Evolutionary conservation across 2,329 filamentous ascomycete species (phyloP), one percentile per base, ranked within the genome.

Genomic region (Cladophialophora psammophila): DNA sequence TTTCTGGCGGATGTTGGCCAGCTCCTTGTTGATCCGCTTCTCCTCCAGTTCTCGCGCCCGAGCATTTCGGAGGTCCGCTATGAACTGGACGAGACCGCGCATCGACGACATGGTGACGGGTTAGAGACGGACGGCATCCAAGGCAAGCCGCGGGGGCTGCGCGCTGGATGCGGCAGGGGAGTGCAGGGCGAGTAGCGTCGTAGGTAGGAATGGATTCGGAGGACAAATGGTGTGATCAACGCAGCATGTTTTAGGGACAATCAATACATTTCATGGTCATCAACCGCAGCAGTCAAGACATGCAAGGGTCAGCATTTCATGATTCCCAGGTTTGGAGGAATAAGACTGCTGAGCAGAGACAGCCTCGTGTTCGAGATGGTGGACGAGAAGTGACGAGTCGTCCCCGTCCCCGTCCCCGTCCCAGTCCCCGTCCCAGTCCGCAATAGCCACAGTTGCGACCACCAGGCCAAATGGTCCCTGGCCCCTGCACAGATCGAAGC

Each of bases 11-110:
- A 99, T 99, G 78, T 99, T 99, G 77, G 95, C 95, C 79, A 99
- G 83, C 83, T 99, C 95, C 84, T 99, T 99, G 81, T 99, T 99
- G 83, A 99, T 98, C 77, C 95, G 88, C 86, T 99, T 99, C 84
- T 99, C 95, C 80, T 99, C 95, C 70, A 99, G 83, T 79, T 99
- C 95, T 69, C 96, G 88, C 55, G 96, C 95, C 79, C 95, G 87
- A 62, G 95, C 95, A 79, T 99, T 99, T 78, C 95, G 86, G 75
- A 99, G 80, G 79, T 99, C 95, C 69, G 95, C 95, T 78, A 99
- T 99, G 83, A 99, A 99, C 78, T 97, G 96, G 56, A 99, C 95
- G 73, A 99, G 85, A 34, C 95, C 94, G 80, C 81, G 80, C 82
- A 84, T 84, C 20, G 82, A 83, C 67, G 70, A 72, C 70, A 72